Conservation (phyloP, 257 asterid genomes). For the Solanum pimpinellifolium region DNA sequence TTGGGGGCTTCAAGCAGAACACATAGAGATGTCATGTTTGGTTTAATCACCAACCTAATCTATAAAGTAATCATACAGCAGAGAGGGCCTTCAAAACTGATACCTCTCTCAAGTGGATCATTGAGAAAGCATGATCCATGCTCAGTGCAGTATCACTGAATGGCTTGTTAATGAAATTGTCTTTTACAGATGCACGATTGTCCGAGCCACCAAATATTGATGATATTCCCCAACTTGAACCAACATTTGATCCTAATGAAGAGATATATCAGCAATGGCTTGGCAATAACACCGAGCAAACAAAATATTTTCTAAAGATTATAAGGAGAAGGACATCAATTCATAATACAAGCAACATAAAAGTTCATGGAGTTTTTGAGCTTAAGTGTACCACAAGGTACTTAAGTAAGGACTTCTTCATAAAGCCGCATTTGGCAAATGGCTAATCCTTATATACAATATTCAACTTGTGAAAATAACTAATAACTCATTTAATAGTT, state of each 20-base stretch:
- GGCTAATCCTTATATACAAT: neutral
- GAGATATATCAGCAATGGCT: neutral
- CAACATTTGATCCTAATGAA: conserved; percentile 36
- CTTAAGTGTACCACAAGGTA: neutral
- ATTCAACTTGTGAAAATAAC: neutral
- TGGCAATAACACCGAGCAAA: neutral
- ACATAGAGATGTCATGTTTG: neutral
- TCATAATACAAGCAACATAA: neutral
- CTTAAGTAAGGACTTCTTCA: neutral
- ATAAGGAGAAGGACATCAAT: neutral
- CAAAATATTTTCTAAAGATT: neutral
- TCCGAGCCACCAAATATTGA: conserved; percentile 77
- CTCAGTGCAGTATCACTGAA: conserved; percentile 42
- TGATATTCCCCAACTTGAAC: conserved; percentile 88
- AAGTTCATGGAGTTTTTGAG: neutral
- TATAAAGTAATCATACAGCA: neutral
- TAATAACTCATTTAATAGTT: neutral
- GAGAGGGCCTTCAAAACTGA: neutral
- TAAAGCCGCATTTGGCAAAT: neutral
- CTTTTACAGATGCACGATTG: conserved; percentile 47
- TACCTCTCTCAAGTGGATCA: conserved; percentile 81
- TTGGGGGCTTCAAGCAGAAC: conserved; percentile 51
- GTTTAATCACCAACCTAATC: neutral
- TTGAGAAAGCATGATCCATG: conserved; percentile 45
- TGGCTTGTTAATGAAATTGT: conserved; percentile 39